Base-by-base conservation (phyloP, 192 early-diverging fungal genomes). In the Linnemannia schmuckeri region DNA sequence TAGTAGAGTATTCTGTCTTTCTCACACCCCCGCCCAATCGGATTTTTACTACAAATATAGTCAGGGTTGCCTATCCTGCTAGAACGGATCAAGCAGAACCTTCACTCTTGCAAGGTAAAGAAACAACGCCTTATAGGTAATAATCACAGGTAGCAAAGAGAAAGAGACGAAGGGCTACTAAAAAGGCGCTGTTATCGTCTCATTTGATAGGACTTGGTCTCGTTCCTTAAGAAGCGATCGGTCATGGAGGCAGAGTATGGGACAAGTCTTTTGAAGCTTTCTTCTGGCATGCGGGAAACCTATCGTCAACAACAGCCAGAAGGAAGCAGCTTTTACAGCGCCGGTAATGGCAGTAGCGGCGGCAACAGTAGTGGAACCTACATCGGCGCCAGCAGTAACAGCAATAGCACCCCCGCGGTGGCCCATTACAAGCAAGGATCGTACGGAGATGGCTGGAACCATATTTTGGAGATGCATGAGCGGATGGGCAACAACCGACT, bases 161-260 rank as follows among this genome's bases (percentile, higher is more conserved):
- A 12, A 1, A n/a, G n/a, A 61, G n/a, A 0, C n/a, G 9, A 9
- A 61, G 55, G n/a, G 6, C 33, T 9, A 63, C 3, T 57, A n/a
- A 33, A 3, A 33, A 13, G 3, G 27, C 2, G 27, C 2, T 10
- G 15, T 63, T 63, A 9, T 47, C 30, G 49, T 47, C 30, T 13
- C 12, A 24, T 22, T 46, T 17, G 30, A 49, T 77, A 95, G 92
- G 95, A 99, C 79, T 90, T 94, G 18, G 90, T 93, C 5, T 71
- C 85, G 0, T 98, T 99, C 78, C 89, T 99, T 24, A 96, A 95
- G 78, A 97, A 94, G 77, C 93, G 98, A n/a, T 96, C 98, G 2
- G 82, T 90, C 7, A 95, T 98, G 47, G 98, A 99, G 82, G 97
- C 97, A 72, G 96, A 98, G 52, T 98, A 99, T 87, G 95, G 94